phyloP scores from a whole-genome alignment of 2,329 filamentous ascomycete species.

The Colletotrichum acutatum region DNA sequence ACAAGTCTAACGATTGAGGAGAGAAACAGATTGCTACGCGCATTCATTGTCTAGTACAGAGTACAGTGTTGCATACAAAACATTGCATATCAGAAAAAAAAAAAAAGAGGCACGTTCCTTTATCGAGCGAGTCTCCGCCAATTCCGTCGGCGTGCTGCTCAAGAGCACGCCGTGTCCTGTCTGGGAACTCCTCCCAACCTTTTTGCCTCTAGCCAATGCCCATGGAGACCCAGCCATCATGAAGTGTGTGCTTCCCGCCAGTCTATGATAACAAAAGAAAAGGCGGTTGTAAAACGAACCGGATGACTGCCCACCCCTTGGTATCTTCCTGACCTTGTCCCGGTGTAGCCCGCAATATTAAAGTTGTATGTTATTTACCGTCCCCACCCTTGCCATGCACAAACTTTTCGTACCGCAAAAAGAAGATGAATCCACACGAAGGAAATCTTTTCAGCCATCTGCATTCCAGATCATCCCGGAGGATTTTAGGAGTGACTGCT shows the following conservation, averaged over 20 bases:
- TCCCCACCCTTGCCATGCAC: slow-evolving; percentile 34
- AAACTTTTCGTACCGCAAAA: slow-evolving; percentile 27
- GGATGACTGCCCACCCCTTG: slow-evolving; percentile 25
- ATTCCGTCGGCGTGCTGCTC: not conserved
- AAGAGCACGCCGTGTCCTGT: slow-evolving; percentile 22
- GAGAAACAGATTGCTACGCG: slow-evolving; percentile 2
- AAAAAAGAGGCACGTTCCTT: slow-evolving; percentile 22
- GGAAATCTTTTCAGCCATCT: not conserved
- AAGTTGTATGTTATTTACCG: slow-evolving; percentile 37
- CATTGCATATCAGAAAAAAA: slow-evolving; percentile 5
- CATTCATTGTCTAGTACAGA: slow-evolving; percentile 36
- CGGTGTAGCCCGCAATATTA: slow-evolving; percentile 34
- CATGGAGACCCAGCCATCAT: slow-evolving; percentile 31
- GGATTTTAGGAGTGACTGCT: not conserved
- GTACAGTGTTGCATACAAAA: slow-evolving; percentile 32
- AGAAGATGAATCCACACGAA: not conserved
- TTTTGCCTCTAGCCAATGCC: slow-evolving; percentile 32
- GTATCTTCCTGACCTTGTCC: slow-evolving; percentile 32
- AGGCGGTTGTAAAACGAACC: slow-evolving; percentile 29
- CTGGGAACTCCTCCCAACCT: slow-evolving; percentile 27
- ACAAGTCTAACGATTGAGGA: not conserved
- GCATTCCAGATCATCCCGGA: not conserved
- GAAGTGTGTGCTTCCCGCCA: slow-evolving; percentile 33
- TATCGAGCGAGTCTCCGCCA: slow-evolving; percentile 11
- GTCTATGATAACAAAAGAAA: slow-evolving; percentile 34